phyloP scores from a whole-genome alignment of 192 early-diverging fungal species.

The Podila verticillata region DNA sequence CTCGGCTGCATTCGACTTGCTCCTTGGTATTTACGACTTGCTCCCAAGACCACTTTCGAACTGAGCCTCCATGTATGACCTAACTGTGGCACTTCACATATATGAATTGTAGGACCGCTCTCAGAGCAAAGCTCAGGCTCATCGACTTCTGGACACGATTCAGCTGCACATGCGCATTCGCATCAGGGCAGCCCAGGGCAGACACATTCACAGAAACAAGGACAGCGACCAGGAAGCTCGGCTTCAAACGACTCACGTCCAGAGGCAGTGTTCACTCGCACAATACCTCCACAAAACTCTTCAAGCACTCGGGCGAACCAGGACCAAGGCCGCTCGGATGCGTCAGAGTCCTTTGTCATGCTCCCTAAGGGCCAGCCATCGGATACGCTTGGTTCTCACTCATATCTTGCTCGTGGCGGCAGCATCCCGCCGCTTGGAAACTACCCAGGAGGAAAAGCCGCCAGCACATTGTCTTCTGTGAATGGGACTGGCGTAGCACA shows the following conservation, averaged over 20 bases:
- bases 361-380: constrained; percentile 27
- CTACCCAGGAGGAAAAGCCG: not conserved
- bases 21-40: constrained; percentile 56
- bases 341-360: constrained; percentile 46
- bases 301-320: constrained; percentile 9
- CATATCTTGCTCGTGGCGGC: not conserved
- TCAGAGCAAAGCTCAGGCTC: constrained; percentile 16
- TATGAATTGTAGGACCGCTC: constrained; percentile 9
- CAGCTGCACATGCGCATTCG: not conserved
- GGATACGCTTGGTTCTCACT: not conserved
- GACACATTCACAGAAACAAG: not conserved
- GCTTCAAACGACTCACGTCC: constrained; percentile 1
- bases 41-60: not conserved
- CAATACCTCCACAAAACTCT: constrained; percentile 16
- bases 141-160: not conserved
- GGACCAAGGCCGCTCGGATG: constrained; percentile 13
- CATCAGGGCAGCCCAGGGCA: not conserved
- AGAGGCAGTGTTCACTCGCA: constrained; percentile 34
- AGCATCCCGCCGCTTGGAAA: not conserved
- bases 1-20: constrained; percentile 57
- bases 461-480: not conserved
- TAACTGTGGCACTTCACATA: not conserved
- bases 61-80: not conserved
- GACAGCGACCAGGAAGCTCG: constrained; percentile 5
- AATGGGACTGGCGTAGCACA: not conserved